Percentiles rank a stretch among this genome's conserved stretches.
Evolutionary conservation across 768 basidiomycete genomes (phyloP).

Genomic region (Holtermannia corniformis): DNA sequence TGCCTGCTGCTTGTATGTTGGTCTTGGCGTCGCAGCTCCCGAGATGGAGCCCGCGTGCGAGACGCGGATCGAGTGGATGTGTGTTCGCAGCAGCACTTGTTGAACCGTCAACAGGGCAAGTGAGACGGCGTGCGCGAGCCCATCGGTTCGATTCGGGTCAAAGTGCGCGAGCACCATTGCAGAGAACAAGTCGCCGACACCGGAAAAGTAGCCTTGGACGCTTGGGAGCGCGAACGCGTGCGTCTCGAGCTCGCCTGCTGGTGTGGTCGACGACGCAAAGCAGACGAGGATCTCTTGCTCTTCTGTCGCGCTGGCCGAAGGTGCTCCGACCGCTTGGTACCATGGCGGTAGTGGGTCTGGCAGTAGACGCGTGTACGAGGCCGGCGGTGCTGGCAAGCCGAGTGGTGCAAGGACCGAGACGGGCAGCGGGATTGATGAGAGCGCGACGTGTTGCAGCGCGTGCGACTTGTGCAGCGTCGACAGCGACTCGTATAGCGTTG

Average conservation of each 20-base stretch:
- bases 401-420: conserved; percentile 49
- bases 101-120: conserved; percentile 33
- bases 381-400: conserved; percentile 27
- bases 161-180: conserved; percentile 81
- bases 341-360: conserved; percentile 18
- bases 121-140: conserved; percentile 26
- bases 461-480: conserved; percentile 64
- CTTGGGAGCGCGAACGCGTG: conserved; percentile 65
- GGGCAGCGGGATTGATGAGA: conserved; percentile 76
- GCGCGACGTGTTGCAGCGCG: conserved; percentile 73
- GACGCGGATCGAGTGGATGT: conserved; percentile 16
- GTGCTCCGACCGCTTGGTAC: conserved; percentile 14
- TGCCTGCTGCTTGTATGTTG: conserved; percentile 49
- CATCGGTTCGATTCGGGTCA: conserved; percentile 12
- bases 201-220: conserved; percentile 85
- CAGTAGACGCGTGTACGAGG: conserved; percentile 16
- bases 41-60: conserved; percentile 2
- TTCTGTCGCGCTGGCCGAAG: background rate
- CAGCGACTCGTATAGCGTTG: conserved; percentile 61
- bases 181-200: conserved; percentile 94
- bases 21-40: conserved; percentile 14
- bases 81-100: conserved; percentile 33
- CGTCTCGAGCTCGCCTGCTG: conserved; percentile 17
- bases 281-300: conserved; percentile 58
- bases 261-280: conserved; percentile 52